phyloP scores from a whole-genome alignment of 1,139 yeast species.

The Debaryomyces nepalensis region DNA sequence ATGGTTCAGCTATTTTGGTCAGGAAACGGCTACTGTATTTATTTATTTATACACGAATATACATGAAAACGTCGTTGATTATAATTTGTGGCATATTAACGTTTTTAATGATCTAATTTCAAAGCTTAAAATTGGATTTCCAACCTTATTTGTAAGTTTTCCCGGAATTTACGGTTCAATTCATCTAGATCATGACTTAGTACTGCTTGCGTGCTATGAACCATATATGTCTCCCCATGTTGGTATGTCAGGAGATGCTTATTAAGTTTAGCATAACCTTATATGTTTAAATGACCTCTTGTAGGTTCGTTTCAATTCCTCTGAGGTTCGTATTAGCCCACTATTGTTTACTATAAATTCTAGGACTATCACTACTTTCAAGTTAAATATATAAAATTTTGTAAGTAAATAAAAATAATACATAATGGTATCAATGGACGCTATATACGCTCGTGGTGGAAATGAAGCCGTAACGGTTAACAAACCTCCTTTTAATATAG shows the following conservation, averaged over 20 bases:
- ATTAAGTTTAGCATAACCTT: constrained; percentile 3
- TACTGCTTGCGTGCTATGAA: neutral
- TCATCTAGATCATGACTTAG: constrained; percentile 1
- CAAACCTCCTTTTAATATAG: constrained; percentile 44
- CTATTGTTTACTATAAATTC: neutral
- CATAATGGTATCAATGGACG: constrained; percentile 20
- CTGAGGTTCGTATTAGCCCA: neutral
- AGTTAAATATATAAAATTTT: neutral
- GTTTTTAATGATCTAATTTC: neutral
- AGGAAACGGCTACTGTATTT: constrained; percentile 8
- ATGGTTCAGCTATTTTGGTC: constrained; percentile 1
- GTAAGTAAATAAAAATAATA: neutral
- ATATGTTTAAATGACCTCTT: constrained; percentile 2
- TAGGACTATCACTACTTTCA: neutral
- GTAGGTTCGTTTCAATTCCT: neutral
- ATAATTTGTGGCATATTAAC: constrained; percentile 2
- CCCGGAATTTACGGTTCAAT: neutral
- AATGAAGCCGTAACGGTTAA: constrained; percentile 58
- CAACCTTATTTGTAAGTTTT: constrained; percentile 2
- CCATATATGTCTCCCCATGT: neutral
- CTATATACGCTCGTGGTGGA: constrained; percentile 23
- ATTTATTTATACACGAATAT: constrained; percentile 8
- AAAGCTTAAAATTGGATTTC: neutral
- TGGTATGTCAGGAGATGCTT: constrained; percentile 3
- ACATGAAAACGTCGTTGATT: constrained; percentile 2